Evolutionary conservation across 768 basidiomycete genomes (phyloP), one percentile per base, ranked within the genome.

Genomic region (Podaxis sp.): DNA sequence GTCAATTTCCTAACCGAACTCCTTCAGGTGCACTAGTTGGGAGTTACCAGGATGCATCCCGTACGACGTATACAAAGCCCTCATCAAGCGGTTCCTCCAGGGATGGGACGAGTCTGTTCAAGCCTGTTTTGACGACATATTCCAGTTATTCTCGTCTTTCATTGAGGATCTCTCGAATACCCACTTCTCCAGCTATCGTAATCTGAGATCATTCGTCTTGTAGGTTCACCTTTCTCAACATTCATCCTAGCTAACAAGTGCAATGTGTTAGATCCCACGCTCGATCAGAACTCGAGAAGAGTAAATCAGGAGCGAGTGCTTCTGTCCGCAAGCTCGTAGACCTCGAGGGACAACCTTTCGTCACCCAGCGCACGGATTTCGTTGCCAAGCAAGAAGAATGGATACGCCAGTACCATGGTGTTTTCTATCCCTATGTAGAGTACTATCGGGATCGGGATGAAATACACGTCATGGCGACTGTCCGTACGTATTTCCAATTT

Each of bases 401-500:
- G 76, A 33, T 66, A 11, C 11, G 56, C 1, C 30, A 30, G 1
- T 68, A 66, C 24, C 48, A 66, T 33, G 2, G 3, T 10, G 12
- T 15, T 24, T 60, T 59, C 48, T 52, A 13, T 41, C 55, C 38
- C 2, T 22, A 13, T 12, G 44, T n/a, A 41, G 38, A 33, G 51
- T 52, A 26, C 13, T 22, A 56, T 22, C 50, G 40, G 17, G 10
- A 72, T 63, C 72, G 76, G 41, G 77, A 81, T 13, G 87, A 84
- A 55, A 60, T 87, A 13, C 63, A 68, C 2, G 77, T 87, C 5
- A 84, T 85, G 81, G 82, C 85, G 0, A 79, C 81, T 17, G 82
- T 86, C 0, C 77, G 79, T 0, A 85, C 83, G 4, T 88, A 84
- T 64, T 86, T 82, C 68, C 78, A 83, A 41, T 77, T 87, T 0